These are phyloP conservation scores for Bjerkandera adusta DNA, from an alignment of 1,284 basidiomycete species.

Conservation along the genomic window DNA sequence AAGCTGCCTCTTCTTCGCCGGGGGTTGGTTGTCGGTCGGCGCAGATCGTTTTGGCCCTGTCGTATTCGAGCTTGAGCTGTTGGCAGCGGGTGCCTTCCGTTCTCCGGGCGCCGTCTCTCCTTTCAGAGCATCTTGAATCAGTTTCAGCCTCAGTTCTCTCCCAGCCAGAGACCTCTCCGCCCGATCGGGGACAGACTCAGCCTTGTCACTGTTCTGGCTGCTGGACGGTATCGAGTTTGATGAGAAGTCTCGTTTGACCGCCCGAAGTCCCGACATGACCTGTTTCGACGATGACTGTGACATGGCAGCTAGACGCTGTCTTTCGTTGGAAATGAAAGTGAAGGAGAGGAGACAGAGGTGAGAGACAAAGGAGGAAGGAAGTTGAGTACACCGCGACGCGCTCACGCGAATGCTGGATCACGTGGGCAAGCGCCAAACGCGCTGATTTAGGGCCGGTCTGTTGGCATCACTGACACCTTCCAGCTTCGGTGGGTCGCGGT, in stretches of 20 bases:
- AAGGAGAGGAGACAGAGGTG: background rate
- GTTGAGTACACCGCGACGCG: constrained; percentile 5
- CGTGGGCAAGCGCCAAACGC: background rate
- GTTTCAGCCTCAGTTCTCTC: constrained; percentile 44
- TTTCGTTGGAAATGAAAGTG: background rate
- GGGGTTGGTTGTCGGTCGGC: constrained; percentile 30
- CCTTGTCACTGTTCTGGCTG: constrained; percentile 21
- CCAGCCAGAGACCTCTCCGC: constrained; percentile 20
- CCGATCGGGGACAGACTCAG: constrained; percentile 13
- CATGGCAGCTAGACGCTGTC: too few relatives aligned
- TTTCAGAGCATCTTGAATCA: constrained; percentile 51
- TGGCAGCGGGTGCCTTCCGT: constrained; percentile 11
- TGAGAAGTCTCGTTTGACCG: constrained; percentile 32
- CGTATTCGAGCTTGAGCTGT: background rate
- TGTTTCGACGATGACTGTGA: constrained; percentile 20
- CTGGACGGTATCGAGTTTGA: constrained; percentile 22
- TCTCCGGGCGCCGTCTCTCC: constrained; percentile 20
- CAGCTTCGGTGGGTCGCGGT: too few relatives aligned
- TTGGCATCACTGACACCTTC: too few relatives aligned
- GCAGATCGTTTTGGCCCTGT: constrained; percentile 43
- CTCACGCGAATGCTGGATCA: background rate
- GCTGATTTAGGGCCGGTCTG: constrained; percentile 2
- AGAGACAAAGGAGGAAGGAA: background rate
- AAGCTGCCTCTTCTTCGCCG: constrained; percentile 48
- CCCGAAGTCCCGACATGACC: constrained; percentile 28